These are phyloP conservation scores for Mortierella sp. DNA, from an alignment of 371 early-diverging fungal genomes.

Conservation along the genomic window DNA sequence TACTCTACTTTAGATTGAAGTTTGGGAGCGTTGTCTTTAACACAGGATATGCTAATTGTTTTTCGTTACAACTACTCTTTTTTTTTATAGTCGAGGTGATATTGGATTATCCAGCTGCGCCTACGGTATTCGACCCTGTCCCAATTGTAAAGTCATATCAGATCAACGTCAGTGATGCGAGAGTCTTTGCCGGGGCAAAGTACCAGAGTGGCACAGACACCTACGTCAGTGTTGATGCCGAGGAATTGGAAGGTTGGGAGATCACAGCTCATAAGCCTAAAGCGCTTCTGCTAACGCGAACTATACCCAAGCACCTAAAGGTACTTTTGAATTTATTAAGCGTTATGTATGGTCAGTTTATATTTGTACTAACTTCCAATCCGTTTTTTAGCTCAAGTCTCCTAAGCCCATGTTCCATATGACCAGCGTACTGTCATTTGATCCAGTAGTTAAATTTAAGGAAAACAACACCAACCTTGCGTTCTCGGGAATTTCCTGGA, in stretches of 20 bases:
- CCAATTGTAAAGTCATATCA: conserved; percentile 58
- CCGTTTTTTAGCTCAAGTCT: conserved; percentile 27
- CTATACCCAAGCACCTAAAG: conserved; percentile 63
- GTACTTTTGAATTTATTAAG: conserved; percentile 36
- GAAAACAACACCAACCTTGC: conserved; percentile 67
- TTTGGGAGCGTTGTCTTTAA: too few relatives aligned
- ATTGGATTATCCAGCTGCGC: conserved; percentile 50
- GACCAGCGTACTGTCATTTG: conserved; percentile 60
- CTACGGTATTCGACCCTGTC: conserved; percentile 27
- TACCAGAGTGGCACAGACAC: conserved; percentile 68
- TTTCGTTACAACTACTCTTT: not conserved
- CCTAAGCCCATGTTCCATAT: conserved; percentile 65
- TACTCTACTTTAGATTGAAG: not conserved
- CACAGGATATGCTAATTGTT: too few relatives aligned
- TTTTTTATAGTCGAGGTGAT: conserved; percentile 45
- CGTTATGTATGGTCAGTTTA: not conserved
- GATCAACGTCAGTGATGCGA: conserved; percentile 65
- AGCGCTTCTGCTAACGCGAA: conserved; percentile 60
- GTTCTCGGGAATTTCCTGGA: conserved; percentile 64
- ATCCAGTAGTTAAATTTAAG: conserved; percentile 60
- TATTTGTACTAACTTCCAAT: not conserved
- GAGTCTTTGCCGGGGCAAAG: conserved; percentile 69
- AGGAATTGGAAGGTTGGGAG: conserved; percentile 64
- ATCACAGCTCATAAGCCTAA: conserved; percentile 49
- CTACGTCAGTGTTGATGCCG: conserved; percentile 69